A percentile compares a stretch with the other conserved stretches of the same genome.
Conservation (phyloP, 2,329 filamentous ascomycete genomes). For the Talaromyces pinophilus region DNA sequence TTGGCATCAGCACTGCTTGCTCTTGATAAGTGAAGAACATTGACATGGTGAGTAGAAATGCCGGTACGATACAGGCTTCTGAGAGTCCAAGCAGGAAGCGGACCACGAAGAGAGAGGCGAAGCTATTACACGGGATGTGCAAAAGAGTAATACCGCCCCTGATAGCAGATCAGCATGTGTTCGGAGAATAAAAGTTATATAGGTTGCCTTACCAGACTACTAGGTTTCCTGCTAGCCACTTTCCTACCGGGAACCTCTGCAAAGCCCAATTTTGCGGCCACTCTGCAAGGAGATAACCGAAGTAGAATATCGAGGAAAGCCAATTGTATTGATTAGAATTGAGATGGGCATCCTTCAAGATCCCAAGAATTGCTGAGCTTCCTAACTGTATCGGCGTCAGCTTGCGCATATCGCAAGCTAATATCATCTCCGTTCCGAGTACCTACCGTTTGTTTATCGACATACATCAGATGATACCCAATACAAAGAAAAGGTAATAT, state of each 20-base stretch:
- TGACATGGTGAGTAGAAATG: slow-evolving; percentile 46
- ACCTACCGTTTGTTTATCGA: slow-evolving; percentile 42
- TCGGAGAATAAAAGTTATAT: background rate
- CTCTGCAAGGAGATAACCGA: slow-evolving; percentile 20
- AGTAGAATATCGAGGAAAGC: slow-evolving; percentile 22
- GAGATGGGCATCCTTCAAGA: slow-evolving; percentile 16
- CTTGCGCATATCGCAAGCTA: background rate
- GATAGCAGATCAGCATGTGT: background rate
- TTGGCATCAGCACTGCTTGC: slow-evolving; percentile 33
- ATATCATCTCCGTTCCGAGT: background rate
- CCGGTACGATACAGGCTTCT: slow-evolving; percentile 56
- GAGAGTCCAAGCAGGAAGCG: slow-evolving; percentile 56
- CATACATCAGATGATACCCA: slow-evolving; percentile 46
- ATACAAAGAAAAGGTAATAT: slow-evolving; percentile 45
- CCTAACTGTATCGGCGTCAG: slow-evolving; percentile 14
- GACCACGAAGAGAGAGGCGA: slow-evolving; percentile 50
- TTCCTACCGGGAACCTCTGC: slow-evolving; percentile 19
- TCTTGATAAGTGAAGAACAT: slow-evolving; percentile 44
- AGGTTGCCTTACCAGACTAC: slow-evolving; percentile 12
- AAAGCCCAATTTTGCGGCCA: slow-evolving; percentile 22
- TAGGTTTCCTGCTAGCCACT: slow-evolving; percentile 20
- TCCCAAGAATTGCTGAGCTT: slow-evolving; percentile 21
- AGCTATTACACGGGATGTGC: slow-evolving; percentile 49
- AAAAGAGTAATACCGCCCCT: slow-evolving; percentile 29
- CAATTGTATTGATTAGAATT: slow-evolving; percentile 20